Conservation (phyloP, 768 basidiomycete genomes). For the Phaeolepiota aurea region DNA sequence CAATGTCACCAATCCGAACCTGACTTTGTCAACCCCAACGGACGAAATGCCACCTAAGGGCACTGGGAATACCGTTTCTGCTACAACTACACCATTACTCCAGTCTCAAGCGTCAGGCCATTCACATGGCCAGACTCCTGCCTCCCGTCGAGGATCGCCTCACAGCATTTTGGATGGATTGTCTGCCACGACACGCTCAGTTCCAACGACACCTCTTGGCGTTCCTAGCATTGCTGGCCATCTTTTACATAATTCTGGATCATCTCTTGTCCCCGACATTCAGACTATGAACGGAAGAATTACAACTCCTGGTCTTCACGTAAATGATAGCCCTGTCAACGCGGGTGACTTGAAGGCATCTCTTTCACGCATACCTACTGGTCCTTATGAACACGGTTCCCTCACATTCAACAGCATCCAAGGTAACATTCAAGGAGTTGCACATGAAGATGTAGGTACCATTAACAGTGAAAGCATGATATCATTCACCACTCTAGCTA, state of each 20-base stretch:
- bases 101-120: slow-evolving; percentile 40
- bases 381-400: slow-evolving; percentile 47
- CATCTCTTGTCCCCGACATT: slow-evolving; percentile 54
- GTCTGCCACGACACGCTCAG: slow-evolving; percentile 61
- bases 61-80: slow-evolving; percentile 39
- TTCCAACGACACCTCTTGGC: slow-evolving; percentile 73
- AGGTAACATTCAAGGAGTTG: slow-evolving; percentile 12
- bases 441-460: slow-evolving; percentile 48
- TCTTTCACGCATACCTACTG: slow-evolving; percentile 55
- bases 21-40: slow-evolving; percentile 50
- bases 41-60: slow-evolving; percentile 40
- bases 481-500: too few species aligned
- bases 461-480: too few species aligned
- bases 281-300: slow-evolving; percentile 60
- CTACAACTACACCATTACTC: slow-evolving; percentile 60
- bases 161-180: slow-evolving; percentile 55
- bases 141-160: slow-evolving; percentile 71
- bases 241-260: slow-evolving; percentile 60
- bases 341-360: slow-evolving; percentile 61
- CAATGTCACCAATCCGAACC: slow-evolving; percentile 64
- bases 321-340: slow-evolving; percentile 43
- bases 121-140: slow-evolving; percentile 32
- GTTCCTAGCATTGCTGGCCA: slow-evolving; percentile 39
- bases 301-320: slow-evolving; percentile 33
- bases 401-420: slow-evolving; percentile 49